Conservation (phyloP, 345 rosid species). For the Erysimum cheiranthoides region DNA sequence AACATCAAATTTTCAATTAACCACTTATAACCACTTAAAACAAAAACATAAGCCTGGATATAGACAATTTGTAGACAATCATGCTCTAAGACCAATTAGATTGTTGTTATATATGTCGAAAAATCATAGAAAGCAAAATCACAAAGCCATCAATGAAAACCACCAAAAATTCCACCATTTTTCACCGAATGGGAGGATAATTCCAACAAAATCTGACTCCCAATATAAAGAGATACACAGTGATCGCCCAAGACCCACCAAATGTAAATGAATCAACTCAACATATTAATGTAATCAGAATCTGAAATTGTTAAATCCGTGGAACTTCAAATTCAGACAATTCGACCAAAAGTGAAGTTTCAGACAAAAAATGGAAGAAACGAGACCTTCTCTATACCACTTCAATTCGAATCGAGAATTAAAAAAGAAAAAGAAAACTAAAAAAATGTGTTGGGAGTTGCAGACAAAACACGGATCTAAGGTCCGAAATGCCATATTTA, state of each 20-base stretch:
- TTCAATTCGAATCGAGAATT: neutral
- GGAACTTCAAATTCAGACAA: neutral
- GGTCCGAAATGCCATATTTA: slow-evolving; percentile 7
- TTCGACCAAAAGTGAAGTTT: slow-evolving; percentile 1
- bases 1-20: neutral
- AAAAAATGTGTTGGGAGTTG: neutral
- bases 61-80: neutral
- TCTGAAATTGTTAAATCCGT: neutral
- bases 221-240: neutral
- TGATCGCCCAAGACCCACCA: neutral
- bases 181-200: neutral
- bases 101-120: neutral
- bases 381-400: neutral
- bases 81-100: slow-evolving; percentile 17
- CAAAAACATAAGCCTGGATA: neutral
- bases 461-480: slow-evolving; percentile 36
- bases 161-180: neutral
- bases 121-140: slow-evolving; percentile 2
- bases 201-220: neutral
- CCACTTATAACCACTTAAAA: neutral
- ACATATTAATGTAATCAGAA: slow-evolving; percentile 5
- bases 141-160: slow-evolving; percentile 16
- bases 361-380: neutral
- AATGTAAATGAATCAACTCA: neutral
- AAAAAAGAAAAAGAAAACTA: neutral